phyloP scores from a whole-genome alignment of 2,329 filamentous ascomycete species.

The Neurospora sp. region DNA sequence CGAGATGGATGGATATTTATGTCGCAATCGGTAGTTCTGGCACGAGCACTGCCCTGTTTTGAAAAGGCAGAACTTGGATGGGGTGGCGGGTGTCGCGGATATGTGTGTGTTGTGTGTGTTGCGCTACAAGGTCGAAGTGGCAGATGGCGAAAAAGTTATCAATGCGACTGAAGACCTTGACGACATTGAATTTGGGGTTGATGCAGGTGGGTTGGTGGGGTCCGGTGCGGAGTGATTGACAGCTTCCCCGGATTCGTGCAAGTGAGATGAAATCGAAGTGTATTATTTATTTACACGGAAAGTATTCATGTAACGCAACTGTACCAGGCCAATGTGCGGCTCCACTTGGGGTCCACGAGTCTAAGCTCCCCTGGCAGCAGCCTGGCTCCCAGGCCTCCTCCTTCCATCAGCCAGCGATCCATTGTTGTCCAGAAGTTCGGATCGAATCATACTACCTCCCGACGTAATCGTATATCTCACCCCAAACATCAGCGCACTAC shows the following conservation, averaged over 20 bases:
- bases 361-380: not conserved
- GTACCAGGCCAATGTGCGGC: not conserved
- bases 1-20: not conserved
- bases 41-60: not conserved
- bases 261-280: not conserved
- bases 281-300: not conserved
- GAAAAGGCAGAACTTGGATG: not conserved
- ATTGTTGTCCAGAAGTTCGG: not conserved
- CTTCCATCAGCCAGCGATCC: not conserved
- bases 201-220: not conserved
- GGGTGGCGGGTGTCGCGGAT: not conserved
- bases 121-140: not conserved
- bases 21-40: not conserved
- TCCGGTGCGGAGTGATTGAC: not conserved
- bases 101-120: not conserved
- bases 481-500: not conserved
- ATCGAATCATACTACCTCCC: not conserved
- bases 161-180: not conserved
- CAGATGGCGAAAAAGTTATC: not conserved
- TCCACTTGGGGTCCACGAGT: not conserved
- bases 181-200: not conserved
- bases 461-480: not conserved
- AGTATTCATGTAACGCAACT: not conserved
- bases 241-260: constrained; percentile 7
- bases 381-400: not conserved